phyloP scores from a whole-genome alignment of 139 green algal genomes.

The Asterochloris erici region DNA sequence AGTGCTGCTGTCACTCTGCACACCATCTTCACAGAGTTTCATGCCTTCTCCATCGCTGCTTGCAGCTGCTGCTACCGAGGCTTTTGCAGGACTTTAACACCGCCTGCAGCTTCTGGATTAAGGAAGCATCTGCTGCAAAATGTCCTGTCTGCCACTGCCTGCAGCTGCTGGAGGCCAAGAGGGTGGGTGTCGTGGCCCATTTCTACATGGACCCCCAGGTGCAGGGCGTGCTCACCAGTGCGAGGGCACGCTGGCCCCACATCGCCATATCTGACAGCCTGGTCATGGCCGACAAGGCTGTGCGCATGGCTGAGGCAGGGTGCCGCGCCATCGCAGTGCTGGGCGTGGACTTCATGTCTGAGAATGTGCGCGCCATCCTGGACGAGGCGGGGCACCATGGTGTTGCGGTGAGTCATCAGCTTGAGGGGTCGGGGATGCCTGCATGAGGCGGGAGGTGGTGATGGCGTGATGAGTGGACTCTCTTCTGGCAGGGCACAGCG shows the following conservation, averaged over 20 bases:
- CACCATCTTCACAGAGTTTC: background rate
- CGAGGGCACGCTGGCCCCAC: constrained; percentile 82
- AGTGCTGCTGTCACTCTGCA: too few species aligned
- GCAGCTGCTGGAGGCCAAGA: constrained; percentile 69
- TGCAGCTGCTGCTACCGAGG: background rate
- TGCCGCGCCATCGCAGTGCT: constrained; percentile 88
- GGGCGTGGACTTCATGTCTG: constrained; percentile 98
- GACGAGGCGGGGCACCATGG: constrained; percentile 72
- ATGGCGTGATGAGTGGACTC: too few species aligned
- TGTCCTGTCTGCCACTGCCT: background rate
- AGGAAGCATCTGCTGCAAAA: too few species aligned
- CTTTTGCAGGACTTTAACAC: too few species aligned
- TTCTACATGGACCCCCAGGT: constrained; percentile 99
- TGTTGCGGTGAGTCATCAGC: constrained; percentile 33
- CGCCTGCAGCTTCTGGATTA: too few species aligned
- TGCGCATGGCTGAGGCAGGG: constrained; percentile 79
- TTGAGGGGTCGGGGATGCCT: too few species aligned
- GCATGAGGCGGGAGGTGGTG: too few species aligned
- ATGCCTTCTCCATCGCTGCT: background rate
- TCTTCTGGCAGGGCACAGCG: too few species aligned
- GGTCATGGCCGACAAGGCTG: constrained; percentile 84
- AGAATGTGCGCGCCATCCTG: constrained; percentile 97
- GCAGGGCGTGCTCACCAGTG: constrained; percentile 86
- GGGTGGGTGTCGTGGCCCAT: constrained; percentile 97
- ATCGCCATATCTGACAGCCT: constrained; percentile 94